These are phyloP conservation scores for Naematelia aurantialba DNA, from an alignment of 768 basidiomycete genomes.

Conservation along the genomic window DNA sequence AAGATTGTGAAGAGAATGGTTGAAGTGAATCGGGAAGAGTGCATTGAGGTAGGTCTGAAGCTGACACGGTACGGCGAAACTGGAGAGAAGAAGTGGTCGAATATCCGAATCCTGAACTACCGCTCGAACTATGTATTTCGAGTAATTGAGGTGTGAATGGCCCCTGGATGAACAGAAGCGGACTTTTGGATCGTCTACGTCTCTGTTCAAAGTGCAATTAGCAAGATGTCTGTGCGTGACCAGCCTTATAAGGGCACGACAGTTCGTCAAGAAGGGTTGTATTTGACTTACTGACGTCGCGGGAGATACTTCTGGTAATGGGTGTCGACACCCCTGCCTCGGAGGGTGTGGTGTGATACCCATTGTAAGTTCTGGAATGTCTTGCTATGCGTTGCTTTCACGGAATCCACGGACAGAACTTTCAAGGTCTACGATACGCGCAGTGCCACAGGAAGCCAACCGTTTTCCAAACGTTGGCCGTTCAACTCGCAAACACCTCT, in stretches of 20 bases:
- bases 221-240: neutral
- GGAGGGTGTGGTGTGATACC: neutral
- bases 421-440: too few species aligned
- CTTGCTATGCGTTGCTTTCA: too few species aligned
- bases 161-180: constrained; percentile 16
- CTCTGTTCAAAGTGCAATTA: neutral
- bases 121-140: constrained; percentile 14
- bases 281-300: neutral
- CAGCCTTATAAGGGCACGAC: neutral
- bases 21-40: neutral
- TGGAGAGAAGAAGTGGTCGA: neutral
- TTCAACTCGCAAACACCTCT: too few species aligned
- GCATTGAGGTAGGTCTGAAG: neutral
- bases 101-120: neutral
- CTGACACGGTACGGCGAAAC: neutral
- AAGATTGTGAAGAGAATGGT: neutral
- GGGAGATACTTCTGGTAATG: neutral
- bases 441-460: too few species aligned
- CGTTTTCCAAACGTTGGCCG: too few species aligned
- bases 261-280: neutral
- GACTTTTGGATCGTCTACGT: neutral
- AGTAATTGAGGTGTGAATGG: constrained; percentile 14
- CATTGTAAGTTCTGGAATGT: too few species aligned
- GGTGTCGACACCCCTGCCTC: too few species aligned
- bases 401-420: too few species aligned